Percentiles rank a stretch among this genome's conserved stretches.
phyloP scores from a whole-genome alignment of 441 rosid genomes.

The Dalechampia spathulata region DNA sequence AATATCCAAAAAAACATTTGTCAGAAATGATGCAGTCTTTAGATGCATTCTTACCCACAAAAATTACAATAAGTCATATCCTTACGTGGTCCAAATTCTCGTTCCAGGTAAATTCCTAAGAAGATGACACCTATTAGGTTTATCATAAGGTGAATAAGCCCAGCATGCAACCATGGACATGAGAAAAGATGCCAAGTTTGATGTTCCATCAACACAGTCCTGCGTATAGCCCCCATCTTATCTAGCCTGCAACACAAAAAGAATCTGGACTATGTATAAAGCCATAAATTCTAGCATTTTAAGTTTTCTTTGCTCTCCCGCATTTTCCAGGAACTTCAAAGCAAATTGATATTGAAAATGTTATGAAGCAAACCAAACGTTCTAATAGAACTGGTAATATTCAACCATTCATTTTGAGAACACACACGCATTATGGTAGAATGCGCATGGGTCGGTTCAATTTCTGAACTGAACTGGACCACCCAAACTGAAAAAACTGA shows the following conservation, averaged over 20 bases:
- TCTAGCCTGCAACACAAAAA: slow-evolving; percentile 46
- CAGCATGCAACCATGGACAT: slow-evolving; percentile 64
- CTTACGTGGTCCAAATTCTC: slow-evolving; percentile 70
- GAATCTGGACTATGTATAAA: slow-evolving; percentile 2
- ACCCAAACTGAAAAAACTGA: too few relatives aligned
- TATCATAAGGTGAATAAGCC: slow-evolving; percentile 57
- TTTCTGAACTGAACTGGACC: too few relatives aligned
- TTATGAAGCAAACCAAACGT: too few relatives aligned
- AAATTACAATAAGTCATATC: slow-evolving; percentile 1
- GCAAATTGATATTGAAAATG: too few relatives aligned
- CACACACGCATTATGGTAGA: too few relatives aligned
- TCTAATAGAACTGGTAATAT: too few relatives aligned
- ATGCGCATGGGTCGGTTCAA: too few relatives aligned
- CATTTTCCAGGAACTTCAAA: too few relatives aligned
- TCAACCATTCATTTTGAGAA: too few relatives aligned
- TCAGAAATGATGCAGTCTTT: neutral
- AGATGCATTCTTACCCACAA: neutral
- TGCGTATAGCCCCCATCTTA: slow-evolving; percentile 64
- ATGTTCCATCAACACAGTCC: slow-evolving; percentile 34
- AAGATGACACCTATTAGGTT: slow-evolving; percentile 44
- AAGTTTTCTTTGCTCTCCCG: too few relatives aligned
- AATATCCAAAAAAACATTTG: neutral
- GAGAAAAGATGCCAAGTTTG: slow-evolving; percentile 57
- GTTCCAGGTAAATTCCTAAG: slow-evolving; percentile 74
- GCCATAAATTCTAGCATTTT: neutral